phyloP scores from a whole-genome alignment of 208 protist species.

The Leishmania amazonensis region DNA sequence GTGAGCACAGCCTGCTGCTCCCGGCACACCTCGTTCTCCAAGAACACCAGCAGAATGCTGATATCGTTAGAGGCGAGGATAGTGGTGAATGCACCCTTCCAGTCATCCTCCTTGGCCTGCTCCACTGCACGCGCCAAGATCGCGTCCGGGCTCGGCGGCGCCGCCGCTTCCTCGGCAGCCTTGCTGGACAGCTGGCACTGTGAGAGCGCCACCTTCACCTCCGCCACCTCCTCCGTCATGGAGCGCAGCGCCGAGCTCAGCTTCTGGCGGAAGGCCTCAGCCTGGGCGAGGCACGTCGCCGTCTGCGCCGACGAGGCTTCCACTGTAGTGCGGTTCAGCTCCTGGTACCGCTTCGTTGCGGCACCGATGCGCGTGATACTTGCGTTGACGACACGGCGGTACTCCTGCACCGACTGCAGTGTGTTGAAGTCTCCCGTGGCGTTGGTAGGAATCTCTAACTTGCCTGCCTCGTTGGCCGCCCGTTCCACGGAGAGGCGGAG shows the following conservation, averaged over 20 bases:
- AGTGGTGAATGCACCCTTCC: conserved; percentile 68
- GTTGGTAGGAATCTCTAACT: conserved; percentile 44
- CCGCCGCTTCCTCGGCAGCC: conserved; percentile 12
- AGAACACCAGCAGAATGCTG: conserved; percentile 75
- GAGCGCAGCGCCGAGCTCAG: conserved; percentile 44
- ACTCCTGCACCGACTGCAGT: conserved; percentile 61
- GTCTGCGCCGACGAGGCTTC: conserved; percentile 40
- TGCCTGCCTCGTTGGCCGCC: conserved; percentile 59
- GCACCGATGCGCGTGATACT: conserved; percentile 47
- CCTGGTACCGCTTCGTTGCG: conserved; percentile 37
- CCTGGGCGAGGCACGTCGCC: conserved; percentile 29
- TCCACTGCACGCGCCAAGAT: conserved; percentile 60
- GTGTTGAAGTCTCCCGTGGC: conserved; percentile 50
- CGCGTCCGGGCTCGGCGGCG: conserved; percentile 56
- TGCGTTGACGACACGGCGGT: conserved; percentile 60
- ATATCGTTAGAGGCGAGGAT: conserved; percentile 78
- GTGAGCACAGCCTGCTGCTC: conserved; percentile 65
- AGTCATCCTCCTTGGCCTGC: conserved; percentile 66
- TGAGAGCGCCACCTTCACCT: conserved; percentile 42
- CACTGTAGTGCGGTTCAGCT: conserved; percentile 39
- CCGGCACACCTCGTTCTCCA: conserved; percentile 72
- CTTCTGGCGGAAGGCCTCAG: conserved; percentile 38
- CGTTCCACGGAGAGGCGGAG: conserved; percentile 75
- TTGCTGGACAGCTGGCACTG: conserved; percentile 30
- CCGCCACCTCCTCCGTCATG: conserved; percentile 55